These are phyloP conservation scores for Dioscorea cayenensis DNA, from an alignment of 116 monocot genomes.

Conservation along the genomic window DNA sequence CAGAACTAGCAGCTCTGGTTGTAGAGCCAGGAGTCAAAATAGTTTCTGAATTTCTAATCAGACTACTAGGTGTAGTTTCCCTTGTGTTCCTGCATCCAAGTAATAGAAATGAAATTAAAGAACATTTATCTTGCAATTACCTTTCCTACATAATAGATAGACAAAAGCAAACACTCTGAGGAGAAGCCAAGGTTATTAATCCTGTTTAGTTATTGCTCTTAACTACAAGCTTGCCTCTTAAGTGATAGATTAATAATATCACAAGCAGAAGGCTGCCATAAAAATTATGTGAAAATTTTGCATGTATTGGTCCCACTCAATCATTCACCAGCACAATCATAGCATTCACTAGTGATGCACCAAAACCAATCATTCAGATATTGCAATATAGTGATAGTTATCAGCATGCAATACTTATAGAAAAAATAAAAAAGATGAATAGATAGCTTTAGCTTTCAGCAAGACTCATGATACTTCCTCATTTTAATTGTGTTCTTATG, in stretches of 20 bases:
- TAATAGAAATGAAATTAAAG: neutral
- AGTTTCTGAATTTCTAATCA: constrained; percentile 34
- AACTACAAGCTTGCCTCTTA: no score
- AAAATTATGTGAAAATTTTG: neutral
- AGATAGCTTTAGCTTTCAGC: neutral
- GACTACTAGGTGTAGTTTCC: constrained; percentile 68
- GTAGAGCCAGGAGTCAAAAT: constrained; percentile 44
- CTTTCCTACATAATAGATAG: no score
- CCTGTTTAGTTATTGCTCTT: no score
- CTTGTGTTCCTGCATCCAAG: constrained; percentile 38
- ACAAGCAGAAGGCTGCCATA: neutral
- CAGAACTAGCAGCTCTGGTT: constrained; percentile 15
- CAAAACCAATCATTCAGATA: neutral
- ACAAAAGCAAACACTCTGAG: no score
- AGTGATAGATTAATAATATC: neutral
- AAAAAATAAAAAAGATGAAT: neutral
- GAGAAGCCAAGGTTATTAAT: no score
- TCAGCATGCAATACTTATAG: neutral
- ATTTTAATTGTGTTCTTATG: neutral
- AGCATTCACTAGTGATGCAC: neutral
- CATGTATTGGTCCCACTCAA: neutral
- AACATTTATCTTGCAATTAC: no score
- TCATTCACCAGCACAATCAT: neutral
- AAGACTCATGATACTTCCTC: neutral
- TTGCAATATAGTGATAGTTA: neutral